Percentiles rank a stretch among this genome's conserved stretches.
Evolutionary conservation across 83 land plant species (phyloP).

Genomic region (Isoetes engelmannii): DNA sequence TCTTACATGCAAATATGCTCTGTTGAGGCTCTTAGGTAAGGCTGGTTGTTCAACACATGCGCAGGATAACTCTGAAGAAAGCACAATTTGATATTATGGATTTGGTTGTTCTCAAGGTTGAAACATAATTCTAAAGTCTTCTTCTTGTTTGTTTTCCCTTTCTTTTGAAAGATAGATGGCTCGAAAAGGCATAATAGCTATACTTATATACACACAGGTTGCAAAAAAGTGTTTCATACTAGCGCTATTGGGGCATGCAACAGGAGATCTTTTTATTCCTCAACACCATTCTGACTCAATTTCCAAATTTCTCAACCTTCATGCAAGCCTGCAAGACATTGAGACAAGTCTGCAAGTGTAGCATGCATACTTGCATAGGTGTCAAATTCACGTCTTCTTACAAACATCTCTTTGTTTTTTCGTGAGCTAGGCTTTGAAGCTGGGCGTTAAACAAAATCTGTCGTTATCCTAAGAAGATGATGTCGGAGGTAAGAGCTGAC

Average conservation of each 20-base stretch:
- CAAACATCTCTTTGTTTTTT: too few relatives aligned
- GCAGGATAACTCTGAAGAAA: constrained; percentile 74
- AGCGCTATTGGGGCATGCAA: constrained; percentile 85
- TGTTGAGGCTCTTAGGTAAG: constrained; percentile 43
- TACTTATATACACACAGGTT: constrained; percentile 38
- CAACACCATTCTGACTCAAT: constrained; percentile 98
- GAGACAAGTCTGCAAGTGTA: too few relatives aligned
- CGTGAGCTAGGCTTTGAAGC: too few relatives aligned
- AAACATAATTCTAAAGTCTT: not conserved
- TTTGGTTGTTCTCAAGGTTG: constrained; percentile 73
- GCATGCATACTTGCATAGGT: too few relatives aligned
- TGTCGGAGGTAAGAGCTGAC: too few relatives aligned
- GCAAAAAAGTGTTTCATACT: constrained; percentile 83
- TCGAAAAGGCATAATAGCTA: not conserved
- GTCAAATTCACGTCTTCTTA: too few relatives aligned
- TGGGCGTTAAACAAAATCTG: too few relatives aligned
- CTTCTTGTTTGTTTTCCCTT: not conserved
- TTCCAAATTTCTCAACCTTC: too few relatives aligned
- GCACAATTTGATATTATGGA: constrained; percentile 92
- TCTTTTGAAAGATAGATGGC: not conserved
- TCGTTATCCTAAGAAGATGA: too few relatives aligned
- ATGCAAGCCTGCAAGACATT: too few relatives aligned
- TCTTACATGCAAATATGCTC: too few relatives aligned
- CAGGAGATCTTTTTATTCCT: constrained; percentile 80
- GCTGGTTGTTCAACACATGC: constrained; percentile 89